Percentiles rank a stretch among this genome's conserved stretches.
These are phyloP conservation scores for Ailanthus altissimus DNA, from an alignment of 345 rosid species.

Conservation along the genomic window DNA sequence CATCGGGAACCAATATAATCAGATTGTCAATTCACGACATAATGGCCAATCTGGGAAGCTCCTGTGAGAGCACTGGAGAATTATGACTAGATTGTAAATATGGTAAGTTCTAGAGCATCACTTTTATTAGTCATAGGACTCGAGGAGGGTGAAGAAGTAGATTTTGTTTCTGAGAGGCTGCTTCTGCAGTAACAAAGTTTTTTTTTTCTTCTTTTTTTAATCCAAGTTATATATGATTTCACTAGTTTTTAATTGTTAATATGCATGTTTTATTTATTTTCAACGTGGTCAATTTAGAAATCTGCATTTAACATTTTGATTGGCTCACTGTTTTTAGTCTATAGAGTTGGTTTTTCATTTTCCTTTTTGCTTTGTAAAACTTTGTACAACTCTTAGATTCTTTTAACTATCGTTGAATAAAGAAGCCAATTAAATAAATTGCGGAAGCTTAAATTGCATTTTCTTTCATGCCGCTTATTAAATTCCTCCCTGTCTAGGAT, in stretches of 20 bases:
- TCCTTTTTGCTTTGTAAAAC: neutral
- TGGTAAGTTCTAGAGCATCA: constrained; percentile 19
- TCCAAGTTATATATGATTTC: too few relatives aligned
- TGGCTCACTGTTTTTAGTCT: neutral
- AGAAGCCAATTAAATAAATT: too few relatives aligned
- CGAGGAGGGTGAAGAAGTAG: constrained; percentile 14
- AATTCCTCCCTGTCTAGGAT: too few relatives aligned
- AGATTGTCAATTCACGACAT: constrained; percentile 72
- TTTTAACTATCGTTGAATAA: too few relatives aligned
- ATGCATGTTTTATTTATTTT: neutral
- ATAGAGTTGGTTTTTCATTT: neutral
- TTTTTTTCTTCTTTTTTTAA: too few relatives aligned
- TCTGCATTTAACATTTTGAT: neutral
- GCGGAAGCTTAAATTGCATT: too few relatives aligned
- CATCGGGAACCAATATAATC: constrained; percentile 56
- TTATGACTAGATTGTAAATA: constrained; percentile 29
- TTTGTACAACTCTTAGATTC: too few relatives aligned
- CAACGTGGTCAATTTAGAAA: neutral
- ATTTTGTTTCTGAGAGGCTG: constrained; percentile 30
- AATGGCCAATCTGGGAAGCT: constrained; percentile 69
- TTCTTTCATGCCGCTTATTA: too few relatives aligned
- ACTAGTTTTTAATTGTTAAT: neutral
- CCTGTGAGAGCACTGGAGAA: constrained; percentile 86
- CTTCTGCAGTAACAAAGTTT: constrained; percentile 7
- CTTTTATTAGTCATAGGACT: constrained; percentile 24